Evolutionary conservation across 2,329 filamentous ascomycete genomes (phyloP), one percentile per base, ranked within the genome.

Genomic region (Hypoxylon sp.): DNA sequence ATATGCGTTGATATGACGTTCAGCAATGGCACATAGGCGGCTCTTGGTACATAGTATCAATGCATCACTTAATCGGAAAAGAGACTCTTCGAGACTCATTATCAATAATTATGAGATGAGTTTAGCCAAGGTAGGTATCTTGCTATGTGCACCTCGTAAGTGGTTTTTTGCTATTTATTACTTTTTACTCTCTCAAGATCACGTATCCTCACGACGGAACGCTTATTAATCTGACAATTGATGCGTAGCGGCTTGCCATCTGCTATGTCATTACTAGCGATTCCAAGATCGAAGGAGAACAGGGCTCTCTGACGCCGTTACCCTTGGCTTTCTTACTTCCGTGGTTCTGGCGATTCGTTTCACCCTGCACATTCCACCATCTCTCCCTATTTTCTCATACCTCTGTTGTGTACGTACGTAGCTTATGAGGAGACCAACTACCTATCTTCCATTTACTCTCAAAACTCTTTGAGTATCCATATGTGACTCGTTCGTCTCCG

Each of bases 261-360:
- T 87, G 85, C 86, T 82, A 81, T 80, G 78, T 72, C 83, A 83
- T 83, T 82, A 82, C 79, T 78, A 51, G 83, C 82, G 75, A 74
- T 85, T 89, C 88, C 88, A 83, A 90, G 75, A 90, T 78, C 56
- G 35, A 80, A 87, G 73, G 46, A 65, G 17, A 80, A 46, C 68
- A 83, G 87, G 86, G 86, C 84, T 87, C 87, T 90, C 88, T 90
- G 88, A 89, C 82, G 83, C 85, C 84, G 64, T 73, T 79, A 78
- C 76, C 76, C 68, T 71, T 70, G 44, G 61, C 44, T 54, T 66
- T 61, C 53, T 46, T 35, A 46, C 8, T 27, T 64, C 62, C 37
- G 64, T 88, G 84, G 83, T 83, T 81, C 78, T 79, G 85, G 85
- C 82, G 81, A 84, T 86, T 89, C 87, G 87, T 90, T 89, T 88